Conservation (phyloP, 2,329 filamentous ascomycete species). For the Hypocreales sp. region DNA sequence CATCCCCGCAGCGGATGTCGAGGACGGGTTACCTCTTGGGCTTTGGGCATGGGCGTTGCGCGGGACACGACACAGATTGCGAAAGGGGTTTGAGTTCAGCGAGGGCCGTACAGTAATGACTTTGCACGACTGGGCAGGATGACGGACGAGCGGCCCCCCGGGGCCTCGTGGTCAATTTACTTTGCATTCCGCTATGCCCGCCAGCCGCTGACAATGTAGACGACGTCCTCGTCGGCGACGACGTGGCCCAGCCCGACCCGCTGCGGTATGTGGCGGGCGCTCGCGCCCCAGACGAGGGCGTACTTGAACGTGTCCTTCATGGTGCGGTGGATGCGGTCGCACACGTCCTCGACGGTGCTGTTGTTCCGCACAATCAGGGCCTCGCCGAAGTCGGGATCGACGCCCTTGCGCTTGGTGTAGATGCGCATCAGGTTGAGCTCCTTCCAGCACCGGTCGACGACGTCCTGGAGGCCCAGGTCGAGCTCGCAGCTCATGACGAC, state of each 20-base stretch:
- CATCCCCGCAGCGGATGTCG: too few species aligned
- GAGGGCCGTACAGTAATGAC: too few species aligned
- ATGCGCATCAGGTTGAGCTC: conserved; percentile 80
- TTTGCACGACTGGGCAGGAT: too few species aligned
- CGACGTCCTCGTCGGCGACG: conserved; percentile 56
- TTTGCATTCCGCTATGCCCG: conserved; percentile 28
- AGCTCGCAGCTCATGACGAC: conserved; percentile 97
- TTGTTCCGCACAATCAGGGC: conserved; percentile 83
- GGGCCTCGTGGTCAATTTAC: too few species aligned
- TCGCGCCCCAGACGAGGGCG: conserved; percentile 93
- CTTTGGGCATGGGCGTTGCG: too few species aligned
- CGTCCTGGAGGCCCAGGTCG: conserved; percentile 82
- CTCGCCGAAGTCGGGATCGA: conserved; percentile 78
- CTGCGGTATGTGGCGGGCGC: conserved; percentile 87
- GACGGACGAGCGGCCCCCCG: too few species aligned
- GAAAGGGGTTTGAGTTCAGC: too few species aligned
- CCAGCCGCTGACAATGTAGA: conserved; percentile 51
- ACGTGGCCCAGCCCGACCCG: conserved; percentile 73
- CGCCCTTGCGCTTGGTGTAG: conserved; percentile 92
- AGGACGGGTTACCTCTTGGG: too few species aligned
- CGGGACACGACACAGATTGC: too few species aligned
- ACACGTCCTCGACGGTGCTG: conserved; percentile 90
- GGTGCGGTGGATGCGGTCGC: conserved; percentile 83
- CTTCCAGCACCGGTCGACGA: conserved; percentile 89
- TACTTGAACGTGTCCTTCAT: conserved; percentile 99